Evolutionary conservation across 306 rosid species (phyloP), one percentile per base, ranked within the genome.

Genomic region (Quercus robur): DNA sequence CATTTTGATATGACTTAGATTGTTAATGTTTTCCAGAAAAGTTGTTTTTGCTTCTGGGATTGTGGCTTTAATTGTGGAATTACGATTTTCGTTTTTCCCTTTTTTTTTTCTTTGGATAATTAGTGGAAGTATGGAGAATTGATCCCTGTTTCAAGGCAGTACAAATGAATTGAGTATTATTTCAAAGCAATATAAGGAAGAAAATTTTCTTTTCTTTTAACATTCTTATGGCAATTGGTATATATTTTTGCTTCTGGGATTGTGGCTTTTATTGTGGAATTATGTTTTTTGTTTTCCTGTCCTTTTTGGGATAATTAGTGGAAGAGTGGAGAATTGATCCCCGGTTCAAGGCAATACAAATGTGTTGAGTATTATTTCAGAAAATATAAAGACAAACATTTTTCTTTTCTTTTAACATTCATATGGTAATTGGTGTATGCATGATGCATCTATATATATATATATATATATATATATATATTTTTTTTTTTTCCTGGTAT

Each of bases 11-110:
- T 46, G 10, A 6, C 49, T 17, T 67, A 57, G 56, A 41, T 17
- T 58, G 18, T 18, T 15, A 10, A 41, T 68, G 18, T 13, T 54
- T 19, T 55, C 10, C 44, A 58, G 55, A 17, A n/a, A 78, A 52
- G 12, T 49, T 15, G 61, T 49, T 51, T 31, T 31, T 33, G 33
- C 20, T 75, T 11, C 54, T 54, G 64, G 6, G 70, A 7, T 10
- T 5, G 6, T 26, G 62, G 33, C 28, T 68, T 41, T 77, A 21
- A 33, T 44, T 59, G 52, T 76, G 75, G 79, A 74, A 80, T 75
- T 74, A 28, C 72, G 70, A 17, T 80, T 52, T 61, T 41, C n/a
- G 1, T 56, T 31, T 41, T 10, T 44, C 13, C 41, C 35, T 11
- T 0, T 10, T 0, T 46, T 13, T 49, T 41, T 41, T 41, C 1